Base-by-base conservation (phyloP, 2,329 filamentous ascomycete genomes). In the Fusarium lyarnte region DNA sequence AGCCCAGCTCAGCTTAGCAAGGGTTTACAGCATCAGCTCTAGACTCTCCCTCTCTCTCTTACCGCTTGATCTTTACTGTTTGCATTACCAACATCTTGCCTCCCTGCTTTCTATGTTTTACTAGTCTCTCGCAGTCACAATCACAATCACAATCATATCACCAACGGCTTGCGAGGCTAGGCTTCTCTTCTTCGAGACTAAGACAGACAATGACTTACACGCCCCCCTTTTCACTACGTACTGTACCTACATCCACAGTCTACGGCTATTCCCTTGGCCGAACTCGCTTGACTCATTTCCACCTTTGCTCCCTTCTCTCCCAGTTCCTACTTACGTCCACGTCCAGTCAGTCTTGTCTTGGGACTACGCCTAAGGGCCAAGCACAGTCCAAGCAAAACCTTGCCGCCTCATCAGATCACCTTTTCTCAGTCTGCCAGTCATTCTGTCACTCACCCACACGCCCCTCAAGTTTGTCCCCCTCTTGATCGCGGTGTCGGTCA, bases 381-480 rank as follows among this genome's bases (percentile, higher is more conserved):
- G 52, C 66, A 53, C 64, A 69, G 66, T 49, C 67, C 67, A 66
- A 21, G 66, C 59, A 72, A 72, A 72, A 72, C 53, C n/a, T 72
- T 72, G 41, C 53, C 69, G 64, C 69, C 43, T 72, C 69, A 27
- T 70, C 64, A 61, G 42, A 62, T 61, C 33, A 61, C 21, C 51
- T 54, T 29, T 38, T 27, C 33, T 52, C 23, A 33, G 8, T 33
- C 29, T 23, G n/a, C 27, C 17, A 33, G 8, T 23, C 33, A 36
- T 8, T 52, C 29, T 27, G n/a, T 41, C 39, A 16, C 4, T 23
- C 23, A n/a, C 25, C 35, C 27, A 47, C 45, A 61, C 63, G 31
- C 64, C 41, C 64, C 63, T 67, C 21, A 14, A 19, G 33, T 42
- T 49, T 27, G 36, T 38, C 43, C 43, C 43, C 45, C 53, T 35